Base-by-base conservation (phyloP, 1,284 basidiomycete genomes). In the Microbotryomycetes sp. region DNA sequence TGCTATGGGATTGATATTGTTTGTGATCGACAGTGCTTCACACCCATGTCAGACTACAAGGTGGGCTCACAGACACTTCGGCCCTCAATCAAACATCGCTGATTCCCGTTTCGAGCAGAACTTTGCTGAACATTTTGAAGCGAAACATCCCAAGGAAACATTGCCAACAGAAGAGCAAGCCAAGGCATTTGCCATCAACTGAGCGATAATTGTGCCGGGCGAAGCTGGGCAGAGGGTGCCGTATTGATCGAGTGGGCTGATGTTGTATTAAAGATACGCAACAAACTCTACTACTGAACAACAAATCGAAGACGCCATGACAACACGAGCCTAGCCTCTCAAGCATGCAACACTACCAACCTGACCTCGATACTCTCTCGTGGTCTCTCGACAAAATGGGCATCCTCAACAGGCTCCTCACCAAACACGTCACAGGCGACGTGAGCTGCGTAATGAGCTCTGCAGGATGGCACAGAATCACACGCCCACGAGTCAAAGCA, bases 401-500 rank as follows among this genome's bases (percentile, higher is more conserved):
- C 29, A 29, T 25, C 32, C 29, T 26, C 22, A 19, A 42, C 19
- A 42, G 36, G 36, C 19, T 42, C 36, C 48, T 65, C 65, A 46
- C 60, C 50, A 25, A 49, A 22, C 3, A 64, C 49, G 22, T 60
- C 57, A 46, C 45, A 42, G 2, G 61, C 65, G 14, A 58, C 57
- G 47, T 66, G 65, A 1, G 56, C 56, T 2, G 54, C 49, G 48
- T 56, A 63, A 4, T 60, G 30, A 9, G 62, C 62, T 47, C 63
- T 56, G 36, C 61, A 61, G 25, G 55, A 9, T 7, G n/a, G n/a
- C 22, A 61, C 58, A 55, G 58, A 54, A 25, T 59, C 53, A 15
- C 69, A 70, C 47, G 69, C 67, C 6, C 36, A 58, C 31, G 70
- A 68, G 58, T 74, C 74, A 57, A 69, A 75, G 56, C 74, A 74